These are phyloP conservation scores for Xerocomus amazonicus DNA, from an alignment of 1,284 basidiomycete genomes.

Conservation along the genomic window DNA sequence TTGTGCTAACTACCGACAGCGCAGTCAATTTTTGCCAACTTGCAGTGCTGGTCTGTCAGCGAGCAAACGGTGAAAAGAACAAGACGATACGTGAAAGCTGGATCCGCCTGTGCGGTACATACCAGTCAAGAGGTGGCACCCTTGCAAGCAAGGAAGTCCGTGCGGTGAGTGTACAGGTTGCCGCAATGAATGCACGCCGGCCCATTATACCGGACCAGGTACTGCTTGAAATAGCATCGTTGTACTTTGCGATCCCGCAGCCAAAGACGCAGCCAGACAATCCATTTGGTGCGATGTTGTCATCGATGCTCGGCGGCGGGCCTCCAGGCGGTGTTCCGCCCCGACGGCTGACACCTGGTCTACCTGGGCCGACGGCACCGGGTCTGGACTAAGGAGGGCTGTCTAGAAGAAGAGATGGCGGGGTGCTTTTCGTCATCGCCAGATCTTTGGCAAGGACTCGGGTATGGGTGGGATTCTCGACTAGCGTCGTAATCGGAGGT, in stretches of 20 bases:
- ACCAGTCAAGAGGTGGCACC: conserved; percentile 63
- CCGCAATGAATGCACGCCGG: background rate
- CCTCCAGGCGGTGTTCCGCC: conserved; percentile 33
- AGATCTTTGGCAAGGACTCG: conserved; percentile 6
- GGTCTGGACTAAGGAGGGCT: conserved; percentile 35
- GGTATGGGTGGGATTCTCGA: conserved; percentile 4
- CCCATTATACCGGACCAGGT: conserved; percentile 31
- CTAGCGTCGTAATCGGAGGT: conserved; percentile 11
- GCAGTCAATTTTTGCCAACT: conserved; percentile 86
- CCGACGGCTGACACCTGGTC: conserved; percentile 43
- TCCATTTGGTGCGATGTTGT: conserved; percentile 80
- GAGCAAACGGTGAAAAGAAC: conserved; percentile 72
- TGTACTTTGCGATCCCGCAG: conserved; percentile 81
- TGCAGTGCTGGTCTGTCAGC: conserved; percentile 79
- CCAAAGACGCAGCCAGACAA: conserved; percentile 69
- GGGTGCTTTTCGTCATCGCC: conserved; percentile 1
- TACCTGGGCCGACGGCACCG: conserved; percentile 29
- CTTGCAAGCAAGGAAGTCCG: conserved; percentile 69
- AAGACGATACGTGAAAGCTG: conserved; percentile 74
- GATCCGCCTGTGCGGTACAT: conserved; percentile 79
- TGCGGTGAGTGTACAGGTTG: conserved; percentile 48
- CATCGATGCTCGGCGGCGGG: conserved; percentile 76
- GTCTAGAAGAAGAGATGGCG: background rate
- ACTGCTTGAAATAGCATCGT: conserved; percentile 52
- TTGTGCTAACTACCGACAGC: conserved; percentile 69